Percentiles rank a stretch among this genome's conserved stretches.
Evolutionary conservation across 2,329 filamentous ascomycete genomes (phyloP).

Genomic region (Xylariaceae sp.): DNA sequence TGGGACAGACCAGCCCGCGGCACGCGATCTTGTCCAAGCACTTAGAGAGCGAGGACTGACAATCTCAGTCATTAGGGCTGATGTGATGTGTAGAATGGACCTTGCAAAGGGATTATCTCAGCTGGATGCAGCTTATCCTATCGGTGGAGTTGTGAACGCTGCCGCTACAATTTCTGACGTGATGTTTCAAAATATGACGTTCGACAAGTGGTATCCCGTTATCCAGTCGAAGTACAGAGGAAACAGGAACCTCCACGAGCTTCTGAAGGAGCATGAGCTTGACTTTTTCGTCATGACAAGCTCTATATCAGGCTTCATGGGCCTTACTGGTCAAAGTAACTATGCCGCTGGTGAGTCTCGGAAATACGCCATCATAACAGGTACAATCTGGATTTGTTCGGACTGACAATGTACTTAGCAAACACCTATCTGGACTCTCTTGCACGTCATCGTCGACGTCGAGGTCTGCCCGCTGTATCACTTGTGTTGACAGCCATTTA

Average conservation of each 20-base stretch:
- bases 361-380: background rate
- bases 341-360: constrained; percentile 16
- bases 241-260: constrained; percentile 10
- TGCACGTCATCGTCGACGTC: constrained; percentile 4
- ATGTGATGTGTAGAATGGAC: background rate
- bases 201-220: background rate
- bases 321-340: constrained; percentile 16
- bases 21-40: background rate
- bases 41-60: background rate
- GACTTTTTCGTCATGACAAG: constrained; percentile 24
- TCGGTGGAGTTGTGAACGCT: background rate
- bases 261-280: constrained; percentile 1
- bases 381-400: background rate
- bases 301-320: constrained; percentile 17
- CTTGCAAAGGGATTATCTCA: background rate
- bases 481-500: constrained; percentile 18
- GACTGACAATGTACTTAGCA: background rate
- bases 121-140: background rate
- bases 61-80: background rate
- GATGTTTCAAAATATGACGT: constrained; percentile 13
- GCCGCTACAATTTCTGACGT: background rate
- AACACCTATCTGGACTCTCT: constrained; percentile 19
- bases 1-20: background rate
- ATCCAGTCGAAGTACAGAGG: constrained; percentile 15
- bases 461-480: constrained; percentile 4